These are phyloP conservation scores for Paraconiothyrium brasiliense DNA, from an alignment of 2,329 filamentous ascomycete species.

Conservation along the genomic window DNA sequence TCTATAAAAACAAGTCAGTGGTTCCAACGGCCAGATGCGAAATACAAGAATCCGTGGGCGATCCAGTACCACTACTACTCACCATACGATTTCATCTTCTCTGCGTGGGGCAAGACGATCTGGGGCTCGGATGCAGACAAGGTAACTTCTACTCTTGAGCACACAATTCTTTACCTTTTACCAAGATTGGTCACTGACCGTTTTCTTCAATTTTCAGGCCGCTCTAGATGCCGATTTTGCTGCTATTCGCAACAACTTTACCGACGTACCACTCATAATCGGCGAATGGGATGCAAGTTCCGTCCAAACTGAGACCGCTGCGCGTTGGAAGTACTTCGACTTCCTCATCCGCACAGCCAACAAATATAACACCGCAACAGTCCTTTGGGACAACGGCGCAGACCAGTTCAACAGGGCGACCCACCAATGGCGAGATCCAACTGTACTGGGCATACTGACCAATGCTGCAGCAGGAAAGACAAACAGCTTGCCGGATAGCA, in stretches of 20 bases:
- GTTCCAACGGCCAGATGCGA: slow-evolving; percentile 59
- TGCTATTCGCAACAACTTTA: slow-evolving; percentile 64
- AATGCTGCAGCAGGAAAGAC: slow-evolving; percentile 54
- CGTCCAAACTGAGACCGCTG: slow-evolving; percentile 62
- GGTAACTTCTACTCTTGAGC: background rate
- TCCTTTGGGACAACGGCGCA: slow-evolving; percentile 69
- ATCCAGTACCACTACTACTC: slow-evolving; percentile 71
- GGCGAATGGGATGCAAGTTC: slow-evolving; percentile 67
- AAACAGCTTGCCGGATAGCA: slow-evolving; percentile 64
- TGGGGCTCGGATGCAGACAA: slow-evolving; percentile 67
- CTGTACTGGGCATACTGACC: slow-evolving; percentile 59
- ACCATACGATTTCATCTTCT: slow-evolving; percentile 53
- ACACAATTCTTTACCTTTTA: background rate
- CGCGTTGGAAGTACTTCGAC: slow-evolving; percentile 68
- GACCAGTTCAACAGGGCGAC: slow-evolving; percentile 64
- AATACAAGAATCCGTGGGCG: slow-evolving; percentile 65
- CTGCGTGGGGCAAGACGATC: slow-evolving; percentile 66
- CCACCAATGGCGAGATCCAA: slow-evolving; percentile 61
- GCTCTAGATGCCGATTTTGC: slow-evolving; percentile 61
- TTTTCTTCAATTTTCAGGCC: slow-evolving; percentile 24
- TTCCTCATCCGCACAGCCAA: slow-evolving; percentile 60
- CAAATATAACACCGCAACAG: slow-evolving; percentile 60
- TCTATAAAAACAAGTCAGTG: slow-evolving; percentile 63
- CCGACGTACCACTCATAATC: slow-evolving; percentile 63
- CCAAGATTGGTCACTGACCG: background rate